Conservation (phyloP, 2,329 filamentous ascomycete species). For the Dothistroma septosporum region DNA sequence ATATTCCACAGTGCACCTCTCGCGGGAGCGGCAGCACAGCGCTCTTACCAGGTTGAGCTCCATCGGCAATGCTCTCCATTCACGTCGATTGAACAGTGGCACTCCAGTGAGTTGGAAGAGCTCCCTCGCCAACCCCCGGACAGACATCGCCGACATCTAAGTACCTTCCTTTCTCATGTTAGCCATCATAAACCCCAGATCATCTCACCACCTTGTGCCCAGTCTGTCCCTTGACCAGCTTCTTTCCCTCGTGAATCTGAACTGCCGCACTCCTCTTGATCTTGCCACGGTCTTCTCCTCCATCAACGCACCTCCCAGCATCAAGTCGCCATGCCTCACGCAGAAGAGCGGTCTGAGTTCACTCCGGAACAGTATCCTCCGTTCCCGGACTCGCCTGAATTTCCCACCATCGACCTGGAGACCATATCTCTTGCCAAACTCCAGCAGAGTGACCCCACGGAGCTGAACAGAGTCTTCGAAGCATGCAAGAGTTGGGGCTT, state of each 20-base stretch:
- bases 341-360: constrained; percentile 30
- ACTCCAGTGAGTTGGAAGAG: no score
- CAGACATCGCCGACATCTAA: background rate
- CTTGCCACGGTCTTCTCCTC: background rate
- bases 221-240: background rate
- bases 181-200: background rate
- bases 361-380: constrained; percentile 36
- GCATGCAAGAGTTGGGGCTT: constrained; percentile 50
- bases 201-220: background rate
- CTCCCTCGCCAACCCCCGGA: no score
- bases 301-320: background rate
- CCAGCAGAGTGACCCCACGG: constrained; percentile 33
- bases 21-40: background rate
- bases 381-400: constrained; percentile 36
- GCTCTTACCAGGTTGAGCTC: background rate
- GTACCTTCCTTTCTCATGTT: background rate
- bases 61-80: background rate
- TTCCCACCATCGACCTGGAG: constrained; percentile 27
- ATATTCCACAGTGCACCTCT: background rate
- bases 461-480: constrained; percentile 38
- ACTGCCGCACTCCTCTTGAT: background rate
- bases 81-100: background rate
- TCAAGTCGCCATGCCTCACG: constrained; percentile 30
- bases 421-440: constrained; percentile 42
- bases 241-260: background rate